Conservation (phyloP, 148 eudicot genomes). For the Fagopyrum esculentum region DNA sequence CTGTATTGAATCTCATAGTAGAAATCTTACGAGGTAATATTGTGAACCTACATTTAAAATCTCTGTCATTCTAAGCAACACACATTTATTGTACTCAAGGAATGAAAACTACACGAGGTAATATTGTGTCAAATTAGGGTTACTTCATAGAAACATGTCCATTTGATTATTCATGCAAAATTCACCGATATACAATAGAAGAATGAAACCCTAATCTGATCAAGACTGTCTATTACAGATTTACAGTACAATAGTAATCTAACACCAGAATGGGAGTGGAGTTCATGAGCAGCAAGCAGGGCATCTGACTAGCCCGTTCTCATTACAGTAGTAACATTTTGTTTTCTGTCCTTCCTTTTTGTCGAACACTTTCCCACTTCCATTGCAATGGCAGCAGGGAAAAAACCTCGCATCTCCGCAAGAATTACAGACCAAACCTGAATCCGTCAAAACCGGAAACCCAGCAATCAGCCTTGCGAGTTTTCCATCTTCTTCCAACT, state of each 20-base stretch:
- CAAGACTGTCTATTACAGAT: too few species aligned
- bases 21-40: conserved; percentile 74
- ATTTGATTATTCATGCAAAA: too few species aligned
- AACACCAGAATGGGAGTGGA: too few species aligned
- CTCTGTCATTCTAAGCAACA: too few species aligned
- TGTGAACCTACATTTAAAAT: too few species aligned
- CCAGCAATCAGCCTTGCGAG: conserved; percentile 44
- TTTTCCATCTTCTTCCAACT: conserved; percentile 56
- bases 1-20: background rate
- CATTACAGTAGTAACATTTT: conserved; percentile 74
- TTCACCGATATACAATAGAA: too few species aligned
- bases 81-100: too few species aligned
- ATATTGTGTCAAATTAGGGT: too few species aligned
- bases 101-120: too few species aligned
- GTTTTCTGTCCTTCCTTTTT: conserved; percentile 25
- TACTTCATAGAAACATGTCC: too few species aligned
- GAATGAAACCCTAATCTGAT: too few species aligned
- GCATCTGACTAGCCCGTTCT: conserved; percentile 88
- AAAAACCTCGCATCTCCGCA: conserved; percentile 71
- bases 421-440: conserved; percentile 55
- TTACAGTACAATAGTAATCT: too few species aligned
- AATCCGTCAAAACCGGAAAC: conserved; percentile 27
- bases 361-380: conserved; percentile 67
- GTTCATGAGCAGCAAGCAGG: conserved; percentile 54
- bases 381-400: conserved; percentile 75